Evolutionary conservation across 2,329 filamentous ascomycete genomes (phyloP), one percentile per base, ranked within the genome.

Genomic region (Fusarium sp.): DNA sequence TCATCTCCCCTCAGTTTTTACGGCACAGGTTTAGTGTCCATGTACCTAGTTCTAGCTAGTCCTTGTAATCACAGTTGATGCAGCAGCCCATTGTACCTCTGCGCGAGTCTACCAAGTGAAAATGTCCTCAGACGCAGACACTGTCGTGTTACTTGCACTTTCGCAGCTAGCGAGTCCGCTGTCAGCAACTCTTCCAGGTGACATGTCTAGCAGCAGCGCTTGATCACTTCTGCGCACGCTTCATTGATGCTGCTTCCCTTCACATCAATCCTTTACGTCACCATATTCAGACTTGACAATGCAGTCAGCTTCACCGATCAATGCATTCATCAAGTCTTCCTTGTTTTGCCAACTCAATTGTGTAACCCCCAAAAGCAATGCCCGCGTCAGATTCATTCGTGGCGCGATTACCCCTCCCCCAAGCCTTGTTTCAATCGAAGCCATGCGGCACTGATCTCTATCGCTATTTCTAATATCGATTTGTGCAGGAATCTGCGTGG

Each of bases 251-350:
- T 30, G 1, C 18, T n/a, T 5, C 12, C 30, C 8, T 24, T 58
- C 20, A 56, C 45, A 26, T 42, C 42, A n/a, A 69, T 61, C 3
- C 60, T 44, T 69, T 65, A 30, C 60, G 13, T 36, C 34, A 36
- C 68, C 60, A 32, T 57, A 66, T 15, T 26, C 36, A 20, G 47
- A 59, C 24, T 28, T 59, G 10, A 39, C 51, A 62, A 66, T 62
- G 8, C 68, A 66, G 28, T 20, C 51, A 58, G 60, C 60, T n/a
- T 48, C 34, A 12, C 48, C 38, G 10, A 30, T 4, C 4, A 55
- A 54, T 1, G 45, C 42, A 13, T 17, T 32, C 36, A 55, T 56
- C 1, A 47, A 47, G 12, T 41, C 22, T 22, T 30, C 39, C 60
- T 48, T 56, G 1, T 24, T 36, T 6, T 45, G 59, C 12, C 55